Evolutionary conservation across 352 stramenopile species (phyloP).

Genomic region (Salisapilia sapeloensis): DNA sequence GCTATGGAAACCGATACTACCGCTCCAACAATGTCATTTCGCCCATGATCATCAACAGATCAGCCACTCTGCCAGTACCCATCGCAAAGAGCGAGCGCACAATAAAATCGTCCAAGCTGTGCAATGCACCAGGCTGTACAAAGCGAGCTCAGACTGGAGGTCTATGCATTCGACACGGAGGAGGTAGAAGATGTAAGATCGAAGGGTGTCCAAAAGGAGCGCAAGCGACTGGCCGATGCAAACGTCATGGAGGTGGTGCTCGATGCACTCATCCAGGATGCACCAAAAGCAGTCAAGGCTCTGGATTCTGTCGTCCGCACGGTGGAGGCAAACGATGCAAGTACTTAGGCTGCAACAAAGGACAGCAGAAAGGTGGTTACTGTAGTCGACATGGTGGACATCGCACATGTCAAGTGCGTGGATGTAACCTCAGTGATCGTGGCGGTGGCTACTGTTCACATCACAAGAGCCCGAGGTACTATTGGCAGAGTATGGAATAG

Average conservation of each 20-base stretch:
- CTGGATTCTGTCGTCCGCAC: constrained; percentile 25
- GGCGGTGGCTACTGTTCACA: constrained; percentile 23
- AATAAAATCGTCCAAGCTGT: no score
- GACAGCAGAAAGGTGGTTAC: constrained; percentile 22
- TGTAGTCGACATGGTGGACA: constrained; percentile 28
- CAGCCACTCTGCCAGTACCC: no score
- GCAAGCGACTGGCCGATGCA: constrained; percentile 24
- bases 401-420: constrained; percentile 12
- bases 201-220: constrained; percentile 19
- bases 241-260: constrained; percentile 21
- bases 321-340: constrained; percentile 32
- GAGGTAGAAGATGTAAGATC: constrained; percentile 15
- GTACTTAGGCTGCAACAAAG: constrained; percentile 26
- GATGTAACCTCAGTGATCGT: constrained; percentile 23
- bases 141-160: constrained; percentile 19
- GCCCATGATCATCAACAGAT: no score
- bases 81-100: no score
- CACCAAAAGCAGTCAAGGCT: constrained; percentile 18
- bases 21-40: no score
- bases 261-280: constrained; percentile 23
- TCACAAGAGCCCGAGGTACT: no score
- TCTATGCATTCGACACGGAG: constrained; percentile 14
- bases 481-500: no score
- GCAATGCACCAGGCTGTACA: constrained; percentile 8
- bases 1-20: no score